Percentiles rank a stretch among this genome's conserved stretches.
Evolutionary conservation across 2,329 filamentous ascomycete species (phyloP).

Genomic region (Truncatella angustata): DNA sequence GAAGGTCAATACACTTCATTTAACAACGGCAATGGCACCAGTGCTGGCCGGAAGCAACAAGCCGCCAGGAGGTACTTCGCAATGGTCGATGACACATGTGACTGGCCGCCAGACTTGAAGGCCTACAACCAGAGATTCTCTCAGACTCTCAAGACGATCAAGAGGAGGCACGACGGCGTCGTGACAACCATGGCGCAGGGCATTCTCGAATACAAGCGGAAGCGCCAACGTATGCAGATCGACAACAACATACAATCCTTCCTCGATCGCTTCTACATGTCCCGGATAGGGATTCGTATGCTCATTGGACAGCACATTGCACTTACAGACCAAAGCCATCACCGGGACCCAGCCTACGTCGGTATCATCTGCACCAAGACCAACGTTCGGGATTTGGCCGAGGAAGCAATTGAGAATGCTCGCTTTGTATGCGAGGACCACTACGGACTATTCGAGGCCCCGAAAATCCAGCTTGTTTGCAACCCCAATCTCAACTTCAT

Average conservation of each 20-base stretch:
- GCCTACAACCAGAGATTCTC: conserved; percentile 93
- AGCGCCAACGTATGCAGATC: conserved; percentile 95
- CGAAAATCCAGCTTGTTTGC: conserved; percentile 95
- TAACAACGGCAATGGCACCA: conserved; percentile 43
- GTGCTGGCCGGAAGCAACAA: conserved; percentile 45
- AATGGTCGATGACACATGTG: conserved; percentile 79
- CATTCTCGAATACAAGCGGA: conserved; percentile 96
- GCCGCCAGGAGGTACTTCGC: conserved; percentile 79
- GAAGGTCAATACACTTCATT: conserved; percentile 75
- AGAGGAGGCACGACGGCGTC: conserved; percentile 92
- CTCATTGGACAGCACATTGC: conserved; percentile 98
- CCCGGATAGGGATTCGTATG: conserved; percentile 98
- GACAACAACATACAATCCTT: conserved; percentile 97
- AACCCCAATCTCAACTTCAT: conserved; percentile 95
- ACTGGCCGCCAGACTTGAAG: conserved; percentile 92
- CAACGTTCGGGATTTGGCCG: conserved; percentile 89
- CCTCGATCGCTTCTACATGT: conserved; percentile 99
- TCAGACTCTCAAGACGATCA: conserved; percentile 87
- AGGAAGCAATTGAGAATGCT: conserved; percentile 97
- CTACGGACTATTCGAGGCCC: conserved; percentile 94
- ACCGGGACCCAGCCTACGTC: conserved; percentile 89
- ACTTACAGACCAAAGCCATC: conserved; percentile 86
- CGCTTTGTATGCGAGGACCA: conserved; percentile 99
- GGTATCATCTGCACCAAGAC: conserved; percentile 99
- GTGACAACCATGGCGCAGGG: conserved; percentile 98